These are phyloP conservation scores for Gossypium herbaceum DNA, from an alignment of 345 rosid genomes.

Conservation along the genomic window DNA sequence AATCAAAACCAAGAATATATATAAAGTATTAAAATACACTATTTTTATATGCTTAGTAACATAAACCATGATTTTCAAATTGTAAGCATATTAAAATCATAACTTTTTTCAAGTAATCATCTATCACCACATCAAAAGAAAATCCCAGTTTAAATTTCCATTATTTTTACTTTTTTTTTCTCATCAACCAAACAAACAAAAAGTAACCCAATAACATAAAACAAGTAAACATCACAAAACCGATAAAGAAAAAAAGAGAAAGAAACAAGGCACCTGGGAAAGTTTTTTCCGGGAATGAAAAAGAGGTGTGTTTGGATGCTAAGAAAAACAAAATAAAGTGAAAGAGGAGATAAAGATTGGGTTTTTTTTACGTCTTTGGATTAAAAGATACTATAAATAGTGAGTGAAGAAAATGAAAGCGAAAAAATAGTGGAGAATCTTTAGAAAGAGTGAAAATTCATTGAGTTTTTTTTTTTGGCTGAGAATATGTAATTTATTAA, in stretches of 20 bases:
- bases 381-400: not conserved
- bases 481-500: not conserved
- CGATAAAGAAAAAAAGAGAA: not conserved
- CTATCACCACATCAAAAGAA: not conserved
- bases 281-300: not conserved
- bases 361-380: not conserved
- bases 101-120: not conserved
- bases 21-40: not conserved
- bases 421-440: not conserved
- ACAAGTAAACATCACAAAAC: not conserved
- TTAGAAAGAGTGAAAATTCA: not conserved
- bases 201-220: not conserved
- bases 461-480: not conserved
- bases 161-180: not conserved
- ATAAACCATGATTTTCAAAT: not conserved
- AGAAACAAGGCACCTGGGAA: slow-evolving; percentile 3
- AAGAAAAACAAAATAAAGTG: not conserved
- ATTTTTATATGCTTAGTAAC: not conserved
- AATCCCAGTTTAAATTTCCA: not conserved
- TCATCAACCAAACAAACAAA: not conserved
- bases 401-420: not conserved
- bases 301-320: not conserved
- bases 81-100: not conserved
- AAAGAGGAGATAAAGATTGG: not conserved
- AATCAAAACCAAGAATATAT: not conserved